Evolutionary conservation across 371 early-diverging fungal genomes (phyloP).

Genomic region (Quaeritorhiza haematococci): DNA sequence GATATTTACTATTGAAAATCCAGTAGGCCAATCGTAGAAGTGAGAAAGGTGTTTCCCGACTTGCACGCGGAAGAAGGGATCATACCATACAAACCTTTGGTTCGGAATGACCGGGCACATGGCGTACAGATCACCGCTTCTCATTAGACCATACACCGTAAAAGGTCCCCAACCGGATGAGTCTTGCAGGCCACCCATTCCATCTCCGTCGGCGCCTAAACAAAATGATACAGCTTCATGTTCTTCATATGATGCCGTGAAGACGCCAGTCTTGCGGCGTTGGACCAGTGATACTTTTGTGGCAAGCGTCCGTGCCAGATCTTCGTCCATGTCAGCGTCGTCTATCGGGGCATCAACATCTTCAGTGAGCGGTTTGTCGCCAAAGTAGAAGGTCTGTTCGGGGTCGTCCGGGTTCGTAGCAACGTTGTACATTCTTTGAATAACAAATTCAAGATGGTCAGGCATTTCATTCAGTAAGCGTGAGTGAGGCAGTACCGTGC

Average conservation of each 20-base stretch:
- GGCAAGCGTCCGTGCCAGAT: no score
- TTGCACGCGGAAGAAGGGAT: background rate
- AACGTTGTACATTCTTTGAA: slow-evolving; percentile 45
- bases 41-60: background rate
- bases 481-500: background rate
- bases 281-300: no score
- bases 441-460: no score
- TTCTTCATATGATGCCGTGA: slow-evolving; percentile 26
- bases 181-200: background rate
- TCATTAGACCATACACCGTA: slow-evolving; percentile 46
- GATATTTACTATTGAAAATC: no score
- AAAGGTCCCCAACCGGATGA: slow-evolving; percentile 47
- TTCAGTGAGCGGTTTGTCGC: slow-evolving; percentile 1
- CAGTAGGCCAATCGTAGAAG: background rate
- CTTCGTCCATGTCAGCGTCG: background rate
- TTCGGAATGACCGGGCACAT: slow-evolving; percentile 51
- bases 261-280: no score
- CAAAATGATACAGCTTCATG: slow-evolving; percentile 49
- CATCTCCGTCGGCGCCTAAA: slow-evolving; percentile 25
- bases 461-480: background rate
- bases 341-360: background rate
- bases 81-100: slow-evolving; percentile 28
- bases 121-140: slow-evolving; percentile 43
- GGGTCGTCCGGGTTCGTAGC: slow-evolving; percentile 38
- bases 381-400: slow-evolving; percentile 41